These are phyloP conservation scores for Fraxinus floribunda DNA, from an alignment of 305 asterid genomes.

Conservation along the genomic window DNA sequence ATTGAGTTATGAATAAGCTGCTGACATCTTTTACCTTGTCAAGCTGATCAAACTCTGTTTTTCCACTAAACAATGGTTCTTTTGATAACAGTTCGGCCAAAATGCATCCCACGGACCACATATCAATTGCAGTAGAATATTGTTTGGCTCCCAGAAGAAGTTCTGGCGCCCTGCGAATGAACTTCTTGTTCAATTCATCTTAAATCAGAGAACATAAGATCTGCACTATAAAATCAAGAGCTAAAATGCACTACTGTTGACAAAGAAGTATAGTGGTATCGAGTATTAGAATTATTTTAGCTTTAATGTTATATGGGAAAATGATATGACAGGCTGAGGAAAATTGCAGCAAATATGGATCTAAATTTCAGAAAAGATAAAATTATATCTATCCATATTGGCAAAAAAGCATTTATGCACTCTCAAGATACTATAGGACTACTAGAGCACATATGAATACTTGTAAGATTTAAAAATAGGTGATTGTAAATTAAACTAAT, in stretches of 20 bases:
- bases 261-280: background rate
- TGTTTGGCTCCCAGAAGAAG: conserved; percentile 78
- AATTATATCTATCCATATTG: background rate
- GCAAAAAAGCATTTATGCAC: background rate
- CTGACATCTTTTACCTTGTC: conserved; percentile 54
- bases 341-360: background rate
- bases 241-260: background rate
- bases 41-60: conserved; percentile 70
- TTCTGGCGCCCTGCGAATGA: conserved; percentile 75
- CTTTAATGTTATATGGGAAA: background rate
- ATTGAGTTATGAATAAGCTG: background rate
- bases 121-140: conserved; percentile 89
- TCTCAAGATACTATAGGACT: background rate
- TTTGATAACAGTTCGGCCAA: conserved; percentile 82
- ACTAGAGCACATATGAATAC: background rate
- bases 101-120: conserved; percentile 96
- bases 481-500: background rate
- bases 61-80: conserved; percentile 75
- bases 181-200: background rate
- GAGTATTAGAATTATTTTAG: background rate
- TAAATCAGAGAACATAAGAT: background rate
- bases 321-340: conserved; percentile 3
- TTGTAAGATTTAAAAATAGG: background rate
- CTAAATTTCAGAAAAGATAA: background rate
- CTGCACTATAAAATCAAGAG: conserved; percentile 10